A percentile compares a stretch with the other conserved stretches of the same genome.
These are phyloP conservation scores for Phylloporus scabripes DNA, from an alignment of 768 basidiomycete genomes.

Conservation along the genomic window DNA sequence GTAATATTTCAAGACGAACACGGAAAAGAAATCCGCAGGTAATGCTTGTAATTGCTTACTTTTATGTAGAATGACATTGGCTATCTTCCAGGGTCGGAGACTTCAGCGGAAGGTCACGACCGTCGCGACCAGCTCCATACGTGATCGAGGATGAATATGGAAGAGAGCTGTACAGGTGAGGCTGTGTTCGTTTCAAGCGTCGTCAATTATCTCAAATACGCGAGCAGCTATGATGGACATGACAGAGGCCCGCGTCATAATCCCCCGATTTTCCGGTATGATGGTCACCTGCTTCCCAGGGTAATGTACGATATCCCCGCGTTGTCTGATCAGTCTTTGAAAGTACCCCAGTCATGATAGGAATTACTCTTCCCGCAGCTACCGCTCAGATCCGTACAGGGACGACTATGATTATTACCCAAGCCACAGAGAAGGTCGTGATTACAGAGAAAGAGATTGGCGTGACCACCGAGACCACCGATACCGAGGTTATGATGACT, in stretches of 20 bases:
- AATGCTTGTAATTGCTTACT: conserved; percentile 3
- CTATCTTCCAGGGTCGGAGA: conserved; percentile 44
- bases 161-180: conserved; percentile 51
- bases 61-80: not conserved
- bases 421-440: conserved; percentile 19
- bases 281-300: conserved; percentile 17
- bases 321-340: conserved; percentile 3
- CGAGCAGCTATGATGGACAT: conserved; percentile 23
- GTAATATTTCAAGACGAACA: conserved; percentile 64
- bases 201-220: conserved; percentile 1
- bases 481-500: conserved; percentile 15
- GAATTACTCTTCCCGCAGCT: conserved; percentile 18
- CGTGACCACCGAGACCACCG: conserved; percentile 19
- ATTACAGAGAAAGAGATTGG: conserved; percentile 17
- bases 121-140: conserved; percentile 37
- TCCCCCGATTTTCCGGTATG: conserved; percentile 24
- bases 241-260: conserved; percentile 22
- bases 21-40: conserved; percentile 63
- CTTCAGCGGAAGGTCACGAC: conserved; percentile 32
- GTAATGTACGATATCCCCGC: conserved; percentile 16
- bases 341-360: conserved; percentile 18
- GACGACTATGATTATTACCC: conserved; percentile 18
- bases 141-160: conserved; percentile 59
- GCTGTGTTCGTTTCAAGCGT: not conserved
- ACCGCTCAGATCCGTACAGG: conserved; percentile 24